These are phyloP conservation scores for Corylus avellana DNA, from an alignment of 306 rosid species.

Conservation along the genomic window DNA sequence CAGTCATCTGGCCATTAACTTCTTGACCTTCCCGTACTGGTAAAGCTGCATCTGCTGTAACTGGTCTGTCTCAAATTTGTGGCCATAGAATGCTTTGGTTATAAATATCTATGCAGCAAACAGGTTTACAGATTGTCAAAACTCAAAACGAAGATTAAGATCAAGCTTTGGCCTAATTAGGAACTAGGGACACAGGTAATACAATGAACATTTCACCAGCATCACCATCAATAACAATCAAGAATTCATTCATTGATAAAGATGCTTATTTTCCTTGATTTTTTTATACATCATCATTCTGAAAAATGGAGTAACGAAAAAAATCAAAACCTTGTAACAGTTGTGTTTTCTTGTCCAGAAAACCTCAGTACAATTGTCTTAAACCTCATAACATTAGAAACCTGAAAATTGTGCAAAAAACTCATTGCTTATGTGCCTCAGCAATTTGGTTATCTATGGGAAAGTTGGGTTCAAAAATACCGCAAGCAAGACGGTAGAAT, in stretches of 20 bases:
- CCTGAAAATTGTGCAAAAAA: slow-evolving; percentile 27
- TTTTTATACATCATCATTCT: slow-evolving; percentile 33
- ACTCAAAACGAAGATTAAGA: background rate
- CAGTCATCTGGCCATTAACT: too few species aligned
- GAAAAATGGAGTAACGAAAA: slow-evolving; percentile 31
- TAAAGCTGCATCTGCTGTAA: too few species aligned
- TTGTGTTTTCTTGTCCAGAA: background rate
- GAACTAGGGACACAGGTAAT: background rate
- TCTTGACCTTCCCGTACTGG: too few species aligned
- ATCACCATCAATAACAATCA: background rate
- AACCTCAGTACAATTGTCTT: slow-evolving; percentile 6
- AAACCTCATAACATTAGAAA: slow-evolving; percentile 19
- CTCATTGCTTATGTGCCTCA: slow-evolving; percentile 25
- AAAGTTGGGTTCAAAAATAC: slow-evolving; percentile 7
- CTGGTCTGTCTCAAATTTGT: too few species aligned
- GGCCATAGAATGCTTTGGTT: too few species aligned
- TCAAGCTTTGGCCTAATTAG: background rate
- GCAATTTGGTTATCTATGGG: background rate
- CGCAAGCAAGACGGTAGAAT: slow-evolving; percentile 25
- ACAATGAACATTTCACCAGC: background rate
- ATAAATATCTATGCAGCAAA: background rate
- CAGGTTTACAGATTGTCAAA: background rate
- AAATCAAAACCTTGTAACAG: slow-evolving; percentile 25
- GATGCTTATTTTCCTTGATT: background rate
- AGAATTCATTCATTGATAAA: slow-evolving; percentile 28